A percentile compares a stretch with the other conserved stretches of the same genome.
Conservation (phyloP, 345 rosid species). For the Eucalyptus lansdowneana region DNA sequence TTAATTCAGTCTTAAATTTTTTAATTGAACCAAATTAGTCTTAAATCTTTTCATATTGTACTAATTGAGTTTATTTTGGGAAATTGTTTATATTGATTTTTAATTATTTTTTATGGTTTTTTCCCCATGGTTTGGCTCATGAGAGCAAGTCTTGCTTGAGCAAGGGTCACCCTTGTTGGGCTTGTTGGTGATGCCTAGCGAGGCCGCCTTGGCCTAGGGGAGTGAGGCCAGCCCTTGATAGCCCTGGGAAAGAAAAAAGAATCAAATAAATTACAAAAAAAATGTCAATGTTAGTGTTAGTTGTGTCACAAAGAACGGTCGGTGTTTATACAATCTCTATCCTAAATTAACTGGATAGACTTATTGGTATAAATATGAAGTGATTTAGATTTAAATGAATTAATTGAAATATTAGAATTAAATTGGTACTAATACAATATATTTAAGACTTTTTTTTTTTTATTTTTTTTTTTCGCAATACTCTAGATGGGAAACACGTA, state of each 20-base stretch:
- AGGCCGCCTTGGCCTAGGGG: not conserved
- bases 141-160: not conserved
- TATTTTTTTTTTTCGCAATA: not conserved
- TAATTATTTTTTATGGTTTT: too few species aligned
- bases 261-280: too few species aligned
- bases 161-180: not conserved
- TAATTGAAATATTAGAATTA: too few species aligned
- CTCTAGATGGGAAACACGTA: not conserved
- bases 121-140: not conserved
- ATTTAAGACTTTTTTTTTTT: too few species aligned
- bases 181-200: not conserved
- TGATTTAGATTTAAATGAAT: not conserved
- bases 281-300: too few species aligned
- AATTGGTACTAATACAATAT: too few species aligned
- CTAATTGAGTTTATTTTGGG: not conserved
- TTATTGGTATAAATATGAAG: too few species aligned
- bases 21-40: not conserved
- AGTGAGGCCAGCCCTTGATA: not conserved
- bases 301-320: rapidly evolving
- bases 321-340: not conserved
- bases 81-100: not conserved
- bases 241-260: too few species aligned
- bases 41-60: too few species aligned
- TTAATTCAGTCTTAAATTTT: rapidly evolving
- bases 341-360: not conserved